Evolutionary conservation across 2,329 filamentous ascomycete species (phyloP), one percentile per base, ranked within the genome.

Genomic region (Colletotrichum noveboracense): DNA sequence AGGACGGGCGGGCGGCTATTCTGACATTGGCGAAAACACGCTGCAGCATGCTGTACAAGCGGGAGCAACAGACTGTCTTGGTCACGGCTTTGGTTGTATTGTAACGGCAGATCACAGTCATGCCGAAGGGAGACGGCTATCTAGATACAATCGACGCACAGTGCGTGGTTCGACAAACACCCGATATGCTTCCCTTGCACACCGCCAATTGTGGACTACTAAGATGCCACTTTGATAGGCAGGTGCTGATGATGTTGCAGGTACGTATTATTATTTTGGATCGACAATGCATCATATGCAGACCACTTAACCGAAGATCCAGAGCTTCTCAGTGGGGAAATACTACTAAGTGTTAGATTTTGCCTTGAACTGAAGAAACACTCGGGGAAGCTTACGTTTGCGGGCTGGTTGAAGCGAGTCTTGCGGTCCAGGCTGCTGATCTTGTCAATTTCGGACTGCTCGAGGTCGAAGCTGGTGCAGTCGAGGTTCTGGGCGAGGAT

Each of bases 331-430:
- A 71, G 88, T 89, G 68, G 84, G 77, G 85, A 91, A 91, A 86
- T 91, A 91, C 89, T 91, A 12, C 16, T n/a, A 38, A 28, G 3
- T 26, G 66, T 77, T 68, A 77, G 56, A 62, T 60, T 32, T 18
- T 21, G 24, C 7, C n/a, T 12, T 16, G 60, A 7, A 7, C 7
- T 3, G 7, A 6, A 2, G 6, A n/a, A 13, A 30, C 26, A 18
- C 1, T 14, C n/a, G 26, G 21, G 5, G 26, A 5, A 36, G 89
- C 92, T 90, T 81, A 94, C 92, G 83, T 92, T 92, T 76, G 90
- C 87, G 68, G 94, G 94, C 86, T 95, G 92, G 86, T 96, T 96
- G 86, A 96, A 96, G 81, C 94, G 91, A 82, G 95, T 87, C 78
- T 89, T 88, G 80, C 88, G 86, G 84, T 96, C 90, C 82, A 96